These are phyloP conservation scores for Corchorus capsularis DNA, from an alignment of 345 rosid species.

Conservation along the genomic window DNA sequence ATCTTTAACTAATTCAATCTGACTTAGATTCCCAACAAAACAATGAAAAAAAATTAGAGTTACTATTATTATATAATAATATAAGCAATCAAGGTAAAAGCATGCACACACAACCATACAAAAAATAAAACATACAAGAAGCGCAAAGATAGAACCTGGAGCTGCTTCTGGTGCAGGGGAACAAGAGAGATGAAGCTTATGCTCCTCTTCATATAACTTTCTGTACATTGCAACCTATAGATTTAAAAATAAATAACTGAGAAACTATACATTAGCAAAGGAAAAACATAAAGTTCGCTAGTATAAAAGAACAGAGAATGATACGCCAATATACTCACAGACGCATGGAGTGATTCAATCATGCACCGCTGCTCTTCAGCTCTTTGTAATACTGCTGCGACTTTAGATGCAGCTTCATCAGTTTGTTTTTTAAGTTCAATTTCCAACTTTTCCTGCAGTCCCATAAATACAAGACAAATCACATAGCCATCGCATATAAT, in stretches of 20 bases:
- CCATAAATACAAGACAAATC: neutral
- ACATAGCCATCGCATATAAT: neutral
- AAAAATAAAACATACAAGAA: neutral
- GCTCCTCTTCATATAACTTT: too few relatives aligned
- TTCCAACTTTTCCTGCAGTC: slow-evolving; percentile 66
- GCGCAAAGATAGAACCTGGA: slow-evolving; percentile 53
- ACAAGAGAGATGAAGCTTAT: too few relatives aligned
- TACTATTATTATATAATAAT: neutral
- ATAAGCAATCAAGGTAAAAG: slow-evolving; percentile 9
- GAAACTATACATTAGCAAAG: neutral
- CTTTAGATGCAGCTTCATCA: slow-evolving; percentile 85
- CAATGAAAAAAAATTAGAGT: too few relatives aligned
- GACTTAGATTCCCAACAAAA: too few relatives aligned
- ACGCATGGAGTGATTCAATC: slow-evolving; percentile 90
- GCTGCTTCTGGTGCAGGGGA: slow-evolving; percentile 35
- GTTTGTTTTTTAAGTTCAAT: slow-evolving; percentile 65
- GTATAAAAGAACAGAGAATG: neutral
- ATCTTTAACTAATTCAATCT: neutral
- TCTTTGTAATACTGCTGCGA: slow-evolving; percentile 72
- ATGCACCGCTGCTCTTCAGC: slow-evolving; percentile 90
- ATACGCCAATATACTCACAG: slow-evolving; percentile 52
- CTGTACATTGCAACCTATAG: slow-evolving; percentile 31
- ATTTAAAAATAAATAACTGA: neutral
- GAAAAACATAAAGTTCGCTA: slow-evolving; percentile 6
- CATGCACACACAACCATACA: neutral